phyloP scores from a whole-genome alignment of 306 rosid genomes.

The Pyrus betulifolia region DNA sequence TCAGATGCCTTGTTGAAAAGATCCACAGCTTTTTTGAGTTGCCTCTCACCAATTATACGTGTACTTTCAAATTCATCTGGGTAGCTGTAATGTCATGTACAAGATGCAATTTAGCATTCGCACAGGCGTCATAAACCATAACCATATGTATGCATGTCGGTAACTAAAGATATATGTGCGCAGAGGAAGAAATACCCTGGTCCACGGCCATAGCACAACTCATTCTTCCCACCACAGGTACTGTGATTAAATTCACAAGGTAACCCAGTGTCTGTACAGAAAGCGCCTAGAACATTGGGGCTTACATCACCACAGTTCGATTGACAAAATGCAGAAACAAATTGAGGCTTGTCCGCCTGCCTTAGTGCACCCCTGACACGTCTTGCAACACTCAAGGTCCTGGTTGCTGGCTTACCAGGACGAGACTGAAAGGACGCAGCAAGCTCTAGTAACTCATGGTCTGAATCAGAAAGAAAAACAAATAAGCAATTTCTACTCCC shows the following conservation, averaged over 20 bases:
- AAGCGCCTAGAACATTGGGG: conserved; percentile 88
- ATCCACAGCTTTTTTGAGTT: conserved; percentile 68
- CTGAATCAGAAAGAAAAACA: conserved; percentile 33
- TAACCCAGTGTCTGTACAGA: conserved; percentile 73
- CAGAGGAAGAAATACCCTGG: conserved; percentile 63
- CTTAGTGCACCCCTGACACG: conserved; percentile 63
- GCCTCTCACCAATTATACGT: conserved; percentile 80
- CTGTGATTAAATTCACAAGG: conserved; percentile 97
- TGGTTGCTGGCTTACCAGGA: conserved; percentile 53
- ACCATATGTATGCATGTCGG: background rate
- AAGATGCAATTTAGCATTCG: conserved; percentile 17
- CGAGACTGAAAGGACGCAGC: conserved; percentile 65
- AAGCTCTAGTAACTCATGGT: conserved; percentile 64
- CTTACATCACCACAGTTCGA: conserved; percentile 95
- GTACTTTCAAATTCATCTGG: conserved; percentile 98
- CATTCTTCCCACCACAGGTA: conserved; percentile 85
- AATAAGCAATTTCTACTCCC: background rate
- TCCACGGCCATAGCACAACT: conserved; percentile 80
- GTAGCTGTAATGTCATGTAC: conserved; percentile 43
- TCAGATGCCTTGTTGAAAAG: conserved; percentile 63
- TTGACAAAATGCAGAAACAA: conserved; percentile 92
- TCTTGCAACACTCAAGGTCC: conserved; percentile 44
- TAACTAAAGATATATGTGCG: background rate
- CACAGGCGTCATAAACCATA: background rate
- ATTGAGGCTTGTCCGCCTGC: conserved; percentile 55